Conservation (phyloP, 2,329 filamentous ascomycete genomes). For the Pseudopithomyces chartarum region DNA sequence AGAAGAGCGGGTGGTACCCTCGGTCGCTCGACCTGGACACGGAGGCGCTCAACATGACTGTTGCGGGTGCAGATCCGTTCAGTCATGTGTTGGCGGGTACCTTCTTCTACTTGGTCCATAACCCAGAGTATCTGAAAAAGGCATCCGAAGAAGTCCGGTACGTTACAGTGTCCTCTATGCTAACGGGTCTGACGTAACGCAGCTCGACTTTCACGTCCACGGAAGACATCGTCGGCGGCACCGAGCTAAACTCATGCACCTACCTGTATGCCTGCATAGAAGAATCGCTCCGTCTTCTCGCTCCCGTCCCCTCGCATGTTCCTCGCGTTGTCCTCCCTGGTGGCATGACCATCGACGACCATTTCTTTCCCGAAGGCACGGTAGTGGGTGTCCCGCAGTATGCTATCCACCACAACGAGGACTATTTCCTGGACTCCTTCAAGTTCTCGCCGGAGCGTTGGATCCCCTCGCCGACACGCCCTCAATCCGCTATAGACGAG, state of each 20-base stretch:
- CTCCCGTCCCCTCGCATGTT: constrained; percentile 31
- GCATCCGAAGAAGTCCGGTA: constrained; percentile 31
- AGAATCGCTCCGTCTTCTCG: constrained; percentile 35
- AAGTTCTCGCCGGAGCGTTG: constrained; percentile 24
- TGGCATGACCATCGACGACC: constrained; percentile 29
- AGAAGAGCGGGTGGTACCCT: constrained; percentile 45
- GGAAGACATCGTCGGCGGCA: constrained; percentile 27
- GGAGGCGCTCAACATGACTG: constrained; percentile 52
- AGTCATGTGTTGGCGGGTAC: constrained; percentile 35
- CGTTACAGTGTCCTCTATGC: neutral
- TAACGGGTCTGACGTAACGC: neutral
- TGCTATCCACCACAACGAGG: constrained; percentile 24
- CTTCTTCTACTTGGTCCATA: constrained; percentile 48
- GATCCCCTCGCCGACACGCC: constrained; percentile 17
- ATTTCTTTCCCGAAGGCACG: constrained; percentile 23
- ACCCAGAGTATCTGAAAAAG: constrained; percentile 28
- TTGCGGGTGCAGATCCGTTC: constrained; percentile 49
- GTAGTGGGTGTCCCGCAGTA: constrained; percentile 33
- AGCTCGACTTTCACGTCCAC: constrained; percentile 13
- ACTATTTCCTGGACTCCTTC: constrained; percentile 22
- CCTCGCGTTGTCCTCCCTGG: constrained; percentile 32
- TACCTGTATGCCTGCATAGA: constrained; percentile 41
- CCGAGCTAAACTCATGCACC: constrained; percentile 24
- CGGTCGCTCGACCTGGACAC: constrained; percentile 47
- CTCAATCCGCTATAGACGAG: constrained; percentile 11